Conservation (phyloP, 2,329 filamentous ascomycete species). For the Aspergillus latus region DNA sequence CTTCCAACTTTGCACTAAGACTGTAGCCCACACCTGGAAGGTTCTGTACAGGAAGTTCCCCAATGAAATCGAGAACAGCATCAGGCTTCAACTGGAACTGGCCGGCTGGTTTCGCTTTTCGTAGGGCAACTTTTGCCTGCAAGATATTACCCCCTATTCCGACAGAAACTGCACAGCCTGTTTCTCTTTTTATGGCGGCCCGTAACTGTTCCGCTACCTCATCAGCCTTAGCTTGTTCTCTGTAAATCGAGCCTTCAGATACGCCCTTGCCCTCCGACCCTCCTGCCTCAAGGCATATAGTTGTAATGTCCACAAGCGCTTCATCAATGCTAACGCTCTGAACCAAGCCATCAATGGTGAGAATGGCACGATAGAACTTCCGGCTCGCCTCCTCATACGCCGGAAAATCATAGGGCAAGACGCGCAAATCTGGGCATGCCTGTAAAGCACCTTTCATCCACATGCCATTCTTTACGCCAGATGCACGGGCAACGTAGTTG, state of each 20-base stretch:
- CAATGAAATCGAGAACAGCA: constrained; percentile 73
- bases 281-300: constrained; percentile 63
- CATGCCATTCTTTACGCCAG: constrained; percentile 95
- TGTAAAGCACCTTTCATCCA: constrained; percentile 94
- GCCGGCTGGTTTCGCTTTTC: constrained; percentile 91
- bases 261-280: constrained; percentile 65
- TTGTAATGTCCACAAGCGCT: constrained; percentile 80
- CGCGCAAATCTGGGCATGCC: constrained; percentile 79
- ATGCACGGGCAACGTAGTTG: constrained; percentile 85
- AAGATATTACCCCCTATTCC: constrained; percentile 91
- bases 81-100: constrained; percentile 86
- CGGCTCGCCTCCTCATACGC: constrained; percentile 90
- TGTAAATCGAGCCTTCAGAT: constrained; percentile 68
- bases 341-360: constrained; percentile 76
- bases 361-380: constrained; percentile 80
- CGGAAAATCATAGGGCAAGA: constrained; percentile 93
- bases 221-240: constrained; percentile 77
- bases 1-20: constrained; percentile 82
- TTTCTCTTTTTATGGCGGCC: constrained; percentile 67
- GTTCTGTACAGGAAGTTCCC: constrained; percentile 72
- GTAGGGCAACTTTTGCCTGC: constrained; percentile 83
- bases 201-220: constrained; percentile 68
- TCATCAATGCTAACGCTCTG: constrained; percentile 98
- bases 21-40: constrained; percentile 92
- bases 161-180: constrained; percentile 84